Conservation (phyloP, 257 asterid species). For the Salvia splendens region DNA sequence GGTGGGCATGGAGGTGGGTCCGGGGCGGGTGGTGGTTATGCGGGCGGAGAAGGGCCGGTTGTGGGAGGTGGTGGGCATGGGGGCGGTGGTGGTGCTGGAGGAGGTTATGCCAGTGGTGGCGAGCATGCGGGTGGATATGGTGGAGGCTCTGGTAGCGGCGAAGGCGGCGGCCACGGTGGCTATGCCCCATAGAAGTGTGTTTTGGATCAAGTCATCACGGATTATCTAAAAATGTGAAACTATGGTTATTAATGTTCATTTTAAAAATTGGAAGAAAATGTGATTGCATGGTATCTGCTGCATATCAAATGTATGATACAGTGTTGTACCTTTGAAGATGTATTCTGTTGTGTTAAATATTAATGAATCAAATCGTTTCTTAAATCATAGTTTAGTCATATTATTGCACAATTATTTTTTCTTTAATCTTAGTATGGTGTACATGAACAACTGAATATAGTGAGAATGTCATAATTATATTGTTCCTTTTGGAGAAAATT, state of each 20-base stretch:
- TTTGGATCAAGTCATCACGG: not conserved
- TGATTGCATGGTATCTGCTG: constrained; percentile 16
- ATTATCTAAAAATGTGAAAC: constrained; percentile 21
- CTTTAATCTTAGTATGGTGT: no score
- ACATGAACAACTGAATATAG: no score
- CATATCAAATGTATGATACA: constrained; percentile 4
- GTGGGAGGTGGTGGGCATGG: constrained; percentile 41
- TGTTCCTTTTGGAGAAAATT: no score
- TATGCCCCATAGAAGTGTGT: constrained; percentile 41
- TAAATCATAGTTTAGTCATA: not conserved
- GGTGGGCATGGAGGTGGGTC: constrained; percentile 38
- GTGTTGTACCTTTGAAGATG: constrained; percentile 7
- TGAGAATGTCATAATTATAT: no score
- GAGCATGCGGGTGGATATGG: constrained; percentile 50
- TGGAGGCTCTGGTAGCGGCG: constrained; percentile 54
- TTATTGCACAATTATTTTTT: no score
- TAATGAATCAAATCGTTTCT: constrained; percentile 18
- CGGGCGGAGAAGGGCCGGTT: constrained; percentile 41
- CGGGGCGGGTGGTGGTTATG: constrained; percentile 49
- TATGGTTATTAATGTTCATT: constrained; percentile 9
- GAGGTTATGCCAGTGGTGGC: constrained; percentile 51
- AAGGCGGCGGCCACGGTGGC: constrained; percentile 65
- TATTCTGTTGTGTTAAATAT: not conserved
- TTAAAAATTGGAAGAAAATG: not conserved
- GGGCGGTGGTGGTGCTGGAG: constrained; percentile 35